phyloP scores from a whole-genome alignment of 1,284 basidiomycete species.

The Moniliophthora roreri region DNA sequence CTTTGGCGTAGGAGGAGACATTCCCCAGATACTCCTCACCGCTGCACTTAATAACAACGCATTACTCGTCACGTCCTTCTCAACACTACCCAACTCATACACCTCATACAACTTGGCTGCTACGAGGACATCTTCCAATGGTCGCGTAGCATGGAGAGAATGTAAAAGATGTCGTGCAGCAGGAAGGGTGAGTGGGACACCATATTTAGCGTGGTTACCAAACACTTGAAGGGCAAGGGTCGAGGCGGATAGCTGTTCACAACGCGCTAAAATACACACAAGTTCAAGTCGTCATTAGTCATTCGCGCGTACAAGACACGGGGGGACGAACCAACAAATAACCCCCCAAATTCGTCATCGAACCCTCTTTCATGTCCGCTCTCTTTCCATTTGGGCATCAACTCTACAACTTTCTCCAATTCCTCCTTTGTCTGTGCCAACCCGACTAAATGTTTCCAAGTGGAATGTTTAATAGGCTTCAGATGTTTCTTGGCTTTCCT shows the following conservation, averaged over 20 bases:
- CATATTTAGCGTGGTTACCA: constrained; percentile 59
- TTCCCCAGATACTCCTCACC: constrained; percentile 30
- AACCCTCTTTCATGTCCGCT: constrained; percentile 33
- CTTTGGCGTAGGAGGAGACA: constrained; percentile 5
- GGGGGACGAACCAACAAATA: constrained; percentile 49
- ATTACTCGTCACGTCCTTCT: constrained; percentile 54
- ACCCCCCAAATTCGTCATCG: constrained; percentile 35
- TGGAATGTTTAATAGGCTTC: constrained; percentile 29
- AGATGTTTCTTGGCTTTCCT: constrained; percentile 22
- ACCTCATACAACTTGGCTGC: constrained; percentile 51
- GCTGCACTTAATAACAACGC: constrained; percentile 58
- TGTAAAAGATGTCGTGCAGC: constrained; percentile 55
- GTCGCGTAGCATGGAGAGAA: constrained; percentile 45
- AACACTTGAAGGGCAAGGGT: constrained; percentile 59
- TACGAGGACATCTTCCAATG: constrained; percentile 47
- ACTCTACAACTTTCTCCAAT: constrained; percentile 40
- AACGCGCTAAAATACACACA: constrained; percentile 45
- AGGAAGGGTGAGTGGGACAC: constrained; percentile 48
- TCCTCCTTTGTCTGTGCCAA: constrained; percentile 48
- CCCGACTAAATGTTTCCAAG: constrained; percentile 49
- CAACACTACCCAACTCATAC: constrained; percentile 50
- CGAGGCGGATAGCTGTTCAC: constrained; percentile 53
- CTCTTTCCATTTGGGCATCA: constrained; percentile 49
- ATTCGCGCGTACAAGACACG: background rate
- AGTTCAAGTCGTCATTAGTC: background rate